phyloP scores from a whole-genome alignment of 2,329 filamentous ascomycete species.

The Trichoderma harzianum region DNA sequence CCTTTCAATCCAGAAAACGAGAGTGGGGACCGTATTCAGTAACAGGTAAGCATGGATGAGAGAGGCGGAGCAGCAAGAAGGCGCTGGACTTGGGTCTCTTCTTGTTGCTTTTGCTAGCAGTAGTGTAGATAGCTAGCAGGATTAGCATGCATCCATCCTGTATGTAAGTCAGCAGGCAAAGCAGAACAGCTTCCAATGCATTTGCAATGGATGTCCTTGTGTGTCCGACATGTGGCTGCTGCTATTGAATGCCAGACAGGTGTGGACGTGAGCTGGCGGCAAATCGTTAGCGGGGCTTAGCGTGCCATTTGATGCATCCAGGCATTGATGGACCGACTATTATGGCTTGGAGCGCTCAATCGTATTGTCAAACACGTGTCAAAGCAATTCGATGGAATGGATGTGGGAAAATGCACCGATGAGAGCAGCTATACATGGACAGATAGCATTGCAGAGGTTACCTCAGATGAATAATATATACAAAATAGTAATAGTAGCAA shows the following conservation, averaged over 20 bases:
- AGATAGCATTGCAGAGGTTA: not conserved
- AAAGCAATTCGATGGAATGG: not conserved
- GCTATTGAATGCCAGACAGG: not conserved
- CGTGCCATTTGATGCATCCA: not conserved
- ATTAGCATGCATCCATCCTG: not conserved
- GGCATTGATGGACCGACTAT: not conserved
- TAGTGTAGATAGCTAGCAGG: not conserved
- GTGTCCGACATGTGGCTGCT: not conserved
- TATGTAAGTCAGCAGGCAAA: not conserved
- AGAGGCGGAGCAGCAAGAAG: not conserved
- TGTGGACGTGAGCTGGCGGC: constrained; percentile 4
- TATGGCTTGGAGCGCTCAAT: not conserved
- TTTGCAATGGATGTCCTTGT: not conserved
- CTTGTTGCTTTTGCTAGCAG: not conserved
- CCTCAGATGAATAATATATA: not conserved
- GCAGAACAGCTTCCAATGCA: not conserved
- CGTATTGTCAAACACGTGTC: not conserved
- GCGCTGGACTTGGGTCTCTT: not conserved
- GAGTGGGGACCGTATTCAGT: not conserved
- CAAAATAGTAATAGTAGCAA: not conserved
- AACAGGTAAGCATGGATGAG: not conserved
- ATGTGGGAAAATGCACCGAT: not conserved
- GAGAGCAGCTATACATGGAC: not conserved
- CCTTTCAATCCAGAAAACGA: constrained; percentile 3
- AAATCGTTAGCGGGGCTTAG: constrained; percentile 16